Evolutionary conservation across 2,329 filamentous ascomycete species (phyloP), one percentile per base, ranked within the genome.

Genomic region (Exophiala oligosperma): DNA sequence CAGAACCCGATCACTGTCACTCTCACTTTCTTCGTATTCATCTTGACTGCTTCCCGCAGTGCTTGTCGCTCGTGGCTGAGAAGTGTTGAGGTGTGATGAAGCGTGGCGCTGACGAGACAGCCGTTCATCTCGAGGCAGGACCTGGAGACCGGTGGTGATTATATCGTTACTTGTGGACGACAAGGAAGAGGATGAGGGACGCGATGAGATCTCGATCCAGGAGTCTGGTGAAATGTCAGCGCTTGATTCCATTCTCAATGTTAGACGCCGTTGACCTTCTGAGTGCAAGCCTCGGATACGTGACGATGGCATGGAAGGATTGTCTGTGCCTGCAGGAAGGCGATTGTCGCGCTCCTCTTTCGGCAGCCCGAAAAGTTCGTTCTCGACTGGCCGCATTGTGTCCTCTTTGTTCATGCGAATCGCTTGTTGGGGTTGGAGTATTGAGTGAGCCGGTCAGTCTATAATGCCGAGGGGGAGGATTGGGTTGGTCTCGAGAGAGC

Each of bases 1-100:
- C 76, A 87, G 77, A 51, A 85, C 78, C 55, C 82, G 84, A 67
- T 96, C 92, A 43, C 92, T 91, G 62, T 96, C 92, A 73, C 84
- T 96, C 72, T 96, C 92, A 62, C 89, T 95, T 77, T 96, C 92
- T 35, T 96, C 91, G 68, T 95, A 96, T 76, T 96, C 92, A 67
- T 96, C 92, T 72, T 96, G 91, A 69, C 92, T 96, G 74, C 91
- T 95, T 52, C 76, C 77, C 11, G 76, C 78, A 43, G 71, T 68
- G 59, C 76, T 80, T 28, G 73, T 70, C 14, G 81, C 75, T 41
- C 77, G 75, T 44, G 74, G 65, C 69, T 75, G 70, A 71, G 73
- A 24, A 4, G 41, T 29, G 9, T 29, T 17, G 14, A 49, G 14
- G 9, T 38, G 72, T 63, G 46, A 65, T 66, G 57, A 71, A 67